A percentile compares a stretch with the other conserved stretches of the same genome.
phyloP scores from a whole-genome alignment of 2,329 filamentous ascomycete species.

The Cucurbitaria berberidis region DNA sequence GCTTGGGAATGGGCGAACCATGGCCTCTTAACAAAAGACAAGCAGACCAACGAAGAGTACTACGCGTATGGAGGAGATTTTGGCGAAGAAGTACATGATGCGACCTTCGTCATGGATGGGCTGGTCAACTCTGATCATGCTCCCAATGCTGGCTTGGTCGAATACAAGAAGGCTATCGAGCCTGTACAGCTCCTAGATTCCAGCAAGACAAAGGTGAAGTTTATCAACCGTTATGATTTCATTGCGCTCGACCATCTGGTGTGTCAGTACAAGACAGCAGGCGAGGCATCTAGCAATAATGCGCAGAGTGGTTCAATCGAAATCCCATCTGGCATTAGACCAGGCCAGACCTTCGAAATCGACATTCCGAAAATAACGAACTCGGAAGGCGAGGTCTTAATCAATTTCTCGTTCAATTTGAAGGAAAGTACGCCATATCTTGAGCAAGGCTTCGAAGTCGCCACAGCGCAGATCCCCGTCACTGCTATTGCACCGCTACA shows the following conservation, averaged over 20 bases:
- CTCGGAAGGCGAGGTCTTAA: slow-evolving; percentile 18
- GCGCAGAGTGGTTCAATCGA: slow-evolving; percentile 22
- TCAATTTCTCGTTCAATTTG: slow-evolving; percentile 41
- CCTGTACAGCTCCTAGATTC: slow-evolving; percentile 46
- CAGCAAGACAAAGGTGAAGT: slow-evolving; percentile 26
- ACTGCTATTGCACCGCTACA: slow-evolving; percentile 14
- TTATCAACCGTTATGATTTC: slow-evolving; percentile 48
- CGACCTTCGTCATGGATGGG: slow-evolving; percentile 55
- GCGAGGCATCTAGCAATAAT: slow-evolving; percentile 5
- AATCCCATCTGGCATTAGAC: slow-evolving; percentile 31
- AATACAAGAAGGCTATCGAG: slow-evolving; percentile 55
- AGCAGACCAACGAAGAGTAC: slow-evolving; percentile 46
- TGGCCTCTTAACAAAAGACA: slow-evolving; percentile 50
- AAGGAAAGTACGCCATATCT: slow-evolving; percentile 42
- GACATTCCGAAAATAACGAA: slow-evolving; percentile 26
- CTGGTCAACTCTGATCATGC: slow-evolving; percentile 51
- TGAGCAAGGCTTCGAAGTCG: slow-evolving; percentile 45
- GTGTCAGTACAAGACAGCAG: slow-evolving; percentile 22
- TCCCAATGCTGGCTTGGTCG: slow-evolving; percentile 49
- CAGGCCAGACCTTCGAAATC: slow-evolving; percentile 36
- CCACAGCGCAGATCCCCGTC: slow-evolving; percentile 42
- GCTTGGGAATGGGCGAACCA: slow-evolving; percentile 57
- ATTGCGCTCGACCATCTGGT: slow-evolving; percentile 46
- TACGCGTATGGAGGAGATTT: slow-evolving; percentile 55
- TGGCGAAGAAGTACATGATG: slow-evolving; percentile 50